phyloP scores from a whole-genome alignment of 495 filamentous ascomycete genomes.

The Parachaetomium inaequale region DNA sequence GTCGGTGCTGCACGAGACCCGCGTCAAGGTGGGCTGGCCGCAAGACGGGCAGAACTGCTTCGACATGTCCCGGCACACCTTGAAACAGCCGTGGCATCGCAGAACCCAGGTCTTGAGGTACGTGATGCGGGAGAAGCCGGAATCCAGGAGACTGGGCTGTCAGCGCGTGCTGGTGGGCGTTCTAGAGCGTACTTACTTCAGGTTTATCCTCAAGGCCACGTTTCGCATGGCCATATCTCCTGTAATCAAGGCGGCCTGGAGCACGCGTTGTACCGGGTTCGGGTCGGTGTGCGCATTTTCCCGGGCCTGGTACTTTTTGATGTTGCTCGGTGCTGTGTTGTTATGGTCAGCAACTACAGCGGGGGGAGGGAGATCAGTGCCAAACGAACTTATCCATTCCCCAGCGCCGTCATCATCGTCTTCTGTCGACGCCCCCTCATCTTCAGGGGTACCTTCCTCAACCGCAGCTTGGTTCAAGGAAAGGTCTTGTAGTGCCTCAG shows the following conservation, averaged over 20 bases:
- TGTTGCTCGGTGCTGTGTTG: slow-evolving; percentile 65
- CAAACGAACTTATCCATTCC: slow-evolving; percentile 67
- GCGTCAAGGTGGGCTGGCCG: slow-evolving; percentile 79
- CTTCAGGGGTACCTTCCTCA: slow-evolving; percentile 52
- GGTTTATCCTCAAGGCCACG: slow-evolving; percentile 86
- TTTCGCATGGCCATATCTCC: slow-evolving; percentile 98
- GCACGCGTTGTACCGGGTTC: slow-evolving; percentile 54
- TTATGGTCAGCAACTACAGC: slow-evolving; percentile 1
- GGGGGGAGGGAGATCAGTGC: no score
- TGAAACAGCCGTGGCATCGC: slow-evolving; percentile 92
- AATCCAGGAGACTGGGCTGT: slow-evolving; percentile 61
- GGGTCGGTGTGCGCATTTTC: slow-evolving; percentile 49
- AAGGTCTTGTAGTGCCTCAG: slow-evolving; percentile 21
- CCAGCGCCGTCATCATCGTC: slow-evolving; percentile 31
- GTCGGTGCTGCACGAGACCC: slow-evolving; percentile 81
- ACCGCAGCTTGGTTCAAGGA: neutral
- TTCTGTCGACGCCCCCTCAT: slow-evolving; percentile 49
- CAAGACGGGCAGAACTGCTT: slow-evolving; percentile 94
- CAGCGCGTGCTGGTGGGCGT: neutral
- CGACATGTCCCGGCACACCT: slow-evolving; percentile 73
- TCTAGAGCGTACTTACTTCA: slow-evolving; percentile 50
- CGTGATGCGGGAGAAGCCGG: slow-evolving; percentile 68
- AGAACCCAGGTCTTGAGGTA: slow-evolving; percentile 82
- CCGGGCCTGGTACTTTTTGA: slow-evolving; percentile 74
- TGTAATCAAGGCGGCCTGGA: slow-evolving; percentile 83